Conservation (phyloP, 2,329 filamentous ascomycete genomes). For the Alternaria ventricosa region DNA sequence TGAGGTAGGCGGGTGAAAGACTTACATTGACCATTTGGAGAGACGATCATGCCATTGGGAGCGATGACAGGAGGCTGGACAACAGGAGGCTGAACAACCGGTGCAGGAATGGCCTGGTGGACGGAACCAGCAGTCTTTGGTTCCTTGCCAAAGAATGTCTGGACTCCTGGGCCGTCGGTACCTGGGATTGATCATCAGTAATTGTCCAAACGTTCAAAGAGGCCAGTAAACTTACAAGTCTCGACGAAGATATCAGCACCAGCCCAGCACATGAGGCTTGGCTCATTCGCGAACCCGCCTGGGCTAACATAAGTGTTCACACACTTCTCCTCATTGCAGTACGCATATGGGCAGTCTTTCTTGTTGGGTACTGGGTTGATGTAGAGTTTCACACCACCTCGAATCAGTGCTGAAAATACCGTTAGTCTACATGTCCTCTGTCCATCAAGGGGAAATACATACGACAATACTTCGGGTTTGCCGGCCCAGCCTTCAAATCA, state of each 20-base stretch:
- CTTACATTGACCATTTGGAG: slow-evolving; percentile 1
- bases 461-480: slow-evolving; percentile 25
- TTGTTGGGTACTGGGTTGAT: neutral
- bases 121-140: neutral
- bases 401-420: slow-evolving; percentile 10
- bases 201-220: neutral
- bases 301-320: slow-evolving; percentile 19
- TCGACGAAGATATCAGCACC: slow-evolving; percentile 28
- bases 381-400: slow-evolving; percentile 27
- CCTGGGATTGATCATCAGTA: slow-evolving; percentile 1
- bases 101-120: neutral
- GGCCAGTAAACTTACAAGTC: slow-evolving; percentile 13
- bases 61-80: neutral
- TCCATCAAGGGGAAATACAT: neutral
- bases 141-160: slow-evolving; percentile 2
- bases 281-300: slow-evolving; percentile 26
- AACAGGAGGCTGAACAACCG: neutral
- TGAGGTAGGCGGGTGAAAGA: neutral
- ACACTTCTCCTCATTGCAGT: slow-evolving; percentile 16
- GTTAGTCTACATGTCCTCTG: neutral
- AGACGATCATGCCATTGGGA: neutral
- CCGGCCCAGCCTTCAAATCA: neutral
- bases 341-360: slow-evolving; percentile 8
- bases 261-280: slow-evolving; percentile 20
- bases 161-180: slow-evolving; percentile 12